Base-by-base conservation (phyloP, 176 grass and related monocot species). In the Hsuehochloa calcarea region DNA sequence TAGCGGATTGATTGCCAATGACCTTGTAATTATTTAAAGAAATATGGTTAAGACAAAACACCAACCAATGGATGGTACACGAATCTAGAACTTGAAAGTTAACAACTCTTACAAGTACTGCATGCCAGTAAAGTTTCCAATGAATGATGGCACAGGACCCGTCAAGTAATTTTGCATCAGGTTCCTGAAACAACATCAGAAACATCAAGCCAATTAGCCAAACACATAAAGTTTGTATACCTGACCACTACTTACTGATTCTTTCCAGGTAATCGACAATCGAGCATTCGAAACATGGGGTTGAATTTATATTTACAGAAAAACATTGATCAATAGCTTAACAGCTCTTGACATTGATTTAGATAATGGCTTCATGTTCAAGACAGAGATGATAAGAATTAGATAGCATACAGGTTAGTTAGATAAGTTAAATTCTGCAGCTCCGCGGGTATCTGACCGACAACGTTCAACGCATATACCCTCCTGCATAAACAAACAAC, bases 341-440 rank as follows among this genome's bases (percentile, higher is more conserved):
- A 6, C 3, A 69, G 1, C 38, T 80, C 63, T 17, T 20, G 15
- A n/a, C 0, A 51, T 8, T 19, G 14, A 51, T 35, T 54, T 54
- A 52, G 26, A 34, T 15, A 31, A 35, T 8, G 26, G 23, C 31
- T 41, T 75, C 47, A 31, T 39, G n/a, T 31, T 39, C n/a, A 56
- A 31, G 26, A 46, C 17, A n/a, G 63, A 85, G 16, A 22, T 31
- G 16, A 59, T 12, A 46, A 39, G 5, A 49, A 27, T 40, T 17
- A 45, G 41, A 39, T 50, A 35, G 1, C 83, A 62, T 91, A 92
- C 93, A 95, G 73, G 37, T 83, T 26, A 46, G 3, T 46, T 22
- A 92, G 88, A 34, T 82, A 87, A 4, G 86, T 89, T 43, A 95
- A 65, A 67, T 87, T 85, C 67, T 91, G 85, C 12, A 92, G 86